Evolutionary conservation across 2,329 filamentous ascomycete species (phyloP), one percentile per base, ranked within the genome.

Genomic region (Apiospora hydei): DNA sequence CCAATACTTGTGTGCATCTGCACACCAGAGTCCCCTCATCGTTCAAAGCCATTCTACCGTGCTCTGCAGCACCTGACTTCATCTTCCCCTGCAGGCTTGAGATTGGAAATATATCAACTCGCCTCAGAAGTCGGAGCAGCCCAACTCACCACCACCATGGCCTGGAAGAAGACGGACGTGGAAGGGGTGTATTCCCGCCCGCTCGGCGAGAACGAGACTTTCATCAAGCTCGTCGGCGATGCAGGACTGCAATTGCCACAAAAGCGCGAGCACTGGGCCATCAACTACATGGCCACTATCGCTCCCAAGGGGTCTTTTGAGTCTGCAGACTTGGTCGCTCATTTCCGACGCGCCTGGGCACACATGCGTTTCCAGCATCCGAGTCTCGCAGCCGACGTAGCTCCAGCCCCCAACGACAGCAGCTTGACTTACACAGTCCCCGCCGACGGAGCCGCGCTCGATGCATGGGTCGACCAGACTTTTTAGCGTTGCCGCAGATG

Each of bases 251-350:
- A 61, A 21, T 73, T 73, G 38, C 70, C 74, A 5, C 70, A 80
- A 13, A 76, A 78, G 41, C 78, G 79, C 61, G 80, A 82, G 71
- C 77, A 81, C 70, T 81, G 81, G 80, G 73, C 80, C 21, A 73
- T 81, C 67, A 78, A 78, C 38, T 74, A 75, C 4, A 74, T 75
- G 1, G 74, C 74, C 57, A 70, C 72, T 57, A 70, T 80, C 71
- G 69, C 74, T 77, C 61, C 76, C 73, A 76, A 68, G 46, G 70
- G 72, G n/a, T 69, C 73, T 34, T 57, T 77, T 51, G 61, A 30
- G 70, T 69, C 73, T 70, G 38, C 72, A 61, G 71, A 75, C 73
- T 64, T 77, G 69, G 72, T 67, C 72, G 30, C 74, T 72, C 71
- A 70, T 72, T 71, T 75, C 53, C 74, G 73, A 7, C 51, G 26